Base-by-base conservation (phyloP, 2,329 filamentous ascomycete species). In the Beauveria scarabaeidicola region DNA sequence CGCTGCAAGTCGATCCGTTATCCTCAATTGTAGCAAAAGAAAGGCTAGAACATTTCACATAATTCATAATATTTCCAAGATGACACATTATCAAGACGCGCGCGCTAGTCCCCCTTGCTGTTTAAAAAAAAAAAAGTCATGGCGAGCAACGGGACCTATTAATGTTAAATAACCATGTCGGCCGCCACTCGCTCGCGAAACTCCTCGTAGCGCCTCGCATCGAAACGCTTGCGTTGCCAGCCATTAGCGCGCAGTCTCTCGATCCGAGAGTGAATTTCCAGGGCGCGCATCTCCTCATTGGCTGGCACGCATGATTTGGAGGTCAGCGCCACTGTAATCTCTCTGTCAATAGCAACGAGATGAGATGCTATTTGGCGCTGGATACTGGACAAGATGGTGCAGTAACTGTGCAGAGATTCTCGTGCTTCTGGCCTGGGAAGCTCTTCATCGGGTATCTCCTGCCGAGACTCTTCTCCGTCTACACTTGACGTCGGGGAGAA, bases 221-320 rank as follows among this genome's bases (percentile, higher is more conserved):
- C 78, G 63, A 85, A 85, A 23, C 82, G 77, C 64, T 77, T 77
- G 29, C 82, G 72, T 65, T 76, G 76, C 82, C 82, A 85, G 2
- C 81, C 81, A 53, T 66, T 74, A n/a, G 76, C 76, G 21, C 80
- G 77, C 11, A 85, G 70, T 10, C 78, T 74, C 69, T 82, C 79
- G 63, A 85, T 83, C 25, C 82, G 76, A 7, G 78, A 74, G 61
- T 75, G 73, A 3, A 82, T 69, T 38, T 81, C 78, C 19, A 74
- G 65, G 2, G 65, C 64, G 19, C 73, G 72, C 58, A 72, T 64
- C 57, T 76, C 74, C 27, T 75, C 74, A 46, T 66, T 70, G 25
- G 43, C 61, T 23, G 55, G 61, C 62, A 50, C 66, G 44, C 17
- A 69, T 41, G 52, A 61, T 40, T 47, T 54, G 17, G 66, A 63